A percentile compares a stretch with the other conserved stretches of the same genome.
Evolutionary conservation across 2,329 filamentous ascomycete genomes (phyloP).

Genomic region (Fusarium globosum): DNA sequence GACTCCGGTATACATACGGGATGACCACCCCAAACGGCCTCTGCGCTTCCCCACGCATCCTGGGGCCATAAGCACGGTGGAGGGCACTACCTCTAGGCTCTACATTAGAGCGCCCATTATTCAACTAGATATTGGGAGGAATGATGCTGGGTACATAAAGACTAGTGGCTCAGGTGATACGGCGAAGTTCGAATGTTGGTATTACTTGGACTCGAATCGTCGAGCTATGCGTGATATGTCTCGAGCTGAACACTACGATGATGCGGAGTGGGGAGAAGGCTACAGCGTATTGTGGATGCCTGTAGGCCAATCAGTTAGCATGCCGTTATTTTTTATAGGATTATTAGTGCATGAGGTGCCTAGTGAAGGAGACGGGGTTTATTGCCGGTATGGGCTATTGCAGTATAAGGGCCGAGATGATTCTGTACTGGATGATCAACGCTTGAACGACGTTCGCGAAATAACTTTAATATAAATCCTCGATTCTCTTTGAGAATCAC

Average conservation of each 20-base stretch:
- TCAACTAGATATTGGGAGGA: neutral
- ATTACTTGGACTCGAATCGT: neutral
- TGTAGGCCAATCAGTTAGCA: neutral
- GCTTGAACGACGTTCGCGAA: too few species aligned
- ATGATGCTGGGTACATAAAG: neutral
- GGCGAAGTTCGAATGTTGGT: rapidly evolving
- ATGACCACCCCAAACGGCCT: neutral
- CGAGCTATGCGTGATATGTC: neutral
- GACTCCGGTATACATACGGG: rapidly evolving
- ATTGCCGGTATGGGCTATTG: neutral
- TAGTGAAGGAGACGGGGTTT: neutral
- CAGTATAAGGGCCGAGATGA: too few species aligned
- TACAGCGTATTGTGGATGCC: neutral
- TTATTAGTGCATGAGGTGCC: neutral
- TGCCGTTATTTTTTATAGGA: neutral
- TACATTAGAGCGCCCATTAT: neutral
- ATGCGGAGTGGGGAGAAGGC: neutral
- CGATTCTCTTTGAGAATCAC: too few species aligned
- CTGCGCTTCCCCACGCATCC: neutral
- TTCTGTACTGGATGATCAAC: too few species aligned
- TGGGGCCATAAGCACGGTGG: neutral
- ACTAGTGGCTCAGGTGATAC: neutral
- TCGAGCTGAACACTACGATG: too few species aligned
- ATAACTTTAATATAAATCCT: too few species aligned
- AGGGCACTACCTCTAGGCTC: neutral